Conservation (phyloP, 108 stramenopile species). For the Poteriospumella lacustris region DNA sequence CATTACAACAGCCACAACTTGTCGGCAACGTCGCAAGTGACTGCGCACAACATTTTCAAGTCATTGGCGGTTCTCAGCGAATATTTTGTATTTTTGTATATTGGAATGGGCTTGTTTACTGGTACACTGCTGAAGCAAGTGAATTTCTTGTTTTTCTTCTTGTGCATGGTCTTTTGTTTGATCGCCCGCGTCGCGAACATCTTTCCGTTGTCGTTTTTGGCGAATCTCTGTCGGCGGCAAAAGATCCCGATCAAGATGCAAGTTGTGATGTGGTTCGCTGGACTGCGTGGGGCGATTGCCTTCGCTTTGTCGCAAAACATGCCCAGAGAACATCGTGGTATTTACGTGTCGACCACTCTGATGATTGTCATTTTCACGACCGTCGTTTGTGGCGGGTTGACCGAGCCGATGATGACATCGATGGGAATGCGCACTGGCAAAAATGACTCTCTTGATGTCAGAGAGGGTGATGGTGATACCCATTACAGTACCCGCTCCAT, state of each 20-base stretch:
- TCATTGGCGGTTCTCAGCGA: conserved; percentile 81
- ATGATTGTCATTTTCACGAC: conserved; percentile 91
- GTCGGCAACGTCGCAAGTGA: conserved; percentile 67
- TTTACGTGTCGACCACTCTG: conserved; percentile 81
- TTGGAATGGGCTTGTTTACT: conserved; percentile 93
- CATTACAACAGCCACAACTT: conserved; percentile 95
- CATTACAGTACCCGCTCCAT: not conserved
- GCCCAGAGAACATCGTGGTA: conserved; percentile 74
- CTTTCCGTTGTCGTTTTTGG: conserved; percentile 76
- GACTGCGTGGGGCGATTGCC: conserved; percentile 85
- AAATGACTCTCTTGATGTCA: not conserved
- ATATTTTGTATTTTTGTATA: conserved; percentile 87
- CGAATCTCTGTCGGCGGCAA: conserved; percentile 70
- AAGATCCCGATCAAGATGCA: conserved; percentile 72
- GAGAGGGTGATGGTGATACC: not conserved
- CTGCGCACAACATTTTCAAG: conserved; percentile 84
- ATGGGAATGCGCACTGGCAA: conserved; percentile 62
- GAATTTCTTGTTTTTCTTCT: conserved; percentile 64
- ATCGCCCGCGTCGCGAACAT: conserved; percentile 76
- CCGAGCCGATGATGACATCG: conserved; percentile 68
- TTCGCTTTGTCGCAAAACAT: conserved; percentile 85
- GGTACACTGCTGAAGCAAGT: conserved; percentile 68
- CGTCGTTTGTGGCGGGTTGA: conserved; percentile 88
- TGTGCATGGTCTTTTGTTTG: conserved; percentile 74
- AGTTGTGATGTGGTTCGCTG: conserved; percentile 88